phyloP scores from a whole-genome alignment of 2,329 filamentous ascomycete genomes.

The Pseudogymnoascus sp. region DNA sequence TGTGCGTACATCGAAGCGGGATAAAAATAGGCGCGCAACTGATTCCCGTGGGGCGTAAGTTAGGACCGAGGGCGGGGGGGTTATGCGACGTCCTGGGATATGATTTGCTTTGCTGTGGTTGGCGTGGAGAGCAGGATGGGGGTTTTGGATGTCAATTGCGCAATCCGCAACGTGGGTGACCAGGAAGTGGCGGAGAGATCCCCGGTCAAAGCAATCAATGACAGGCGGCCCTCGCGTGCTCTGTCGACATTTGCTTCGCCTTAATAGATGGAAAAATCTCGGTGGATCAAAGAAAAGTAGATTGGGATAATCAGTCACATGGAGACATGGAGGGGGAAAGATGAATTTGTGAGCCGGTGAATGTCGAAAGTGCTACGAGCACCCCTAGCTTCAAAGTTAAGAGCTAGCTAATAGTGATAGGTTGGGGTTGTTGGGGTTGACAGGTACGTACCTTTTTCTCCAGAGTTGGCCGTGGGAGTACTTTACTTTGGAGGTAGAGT shows the following conservation, averaged over 20 bases:
- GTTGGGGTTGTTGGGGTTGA: background rate
- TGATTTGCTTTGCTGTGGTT: constrained; percentile 5
- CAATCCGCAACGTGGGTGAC: constrained; percentile 3
- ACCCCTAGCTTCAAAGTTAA: background rate
- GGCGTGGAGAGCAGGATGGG: constrained; percentile 4
- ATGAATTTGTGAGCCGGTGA: constrained; percentile 1
- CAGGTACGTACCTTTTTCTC: constrained; percentile 2
- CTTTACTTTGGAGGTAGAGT: background rate
- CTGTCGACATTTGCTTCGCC: background rate
- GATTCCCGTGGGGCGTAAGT: background rate
- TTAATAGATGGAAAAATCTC: constrained; percentile 1
- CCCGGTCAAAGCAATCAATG: background rate
- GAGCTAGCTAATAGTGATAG: background rate
- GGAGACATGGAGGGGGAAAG: background rate
- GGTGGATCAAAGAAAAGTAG: background rate
- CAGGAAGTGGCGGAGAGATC: background rate
- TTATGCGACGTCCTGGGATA: background rate
- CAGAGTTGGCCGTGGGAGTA: background rate
- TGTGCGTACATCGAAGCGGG: constrained; percentile 2
- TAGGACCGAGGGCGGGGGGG: background rate
- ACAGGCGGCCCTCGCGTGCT: background rate
- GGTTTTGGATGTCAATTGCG: constrained; percentile 6
- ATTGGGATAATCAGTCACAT: background rate
- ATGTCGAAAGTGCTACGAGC: background rate
- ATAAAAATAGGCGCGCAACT: constrained; percentile 5